A percentile compares a stretch with the other conserved stretches of the same genome.
Conservation (phyloP, 2,329 filamentous ascomycete genomes). For the Penicillium crustosum region DNA sequence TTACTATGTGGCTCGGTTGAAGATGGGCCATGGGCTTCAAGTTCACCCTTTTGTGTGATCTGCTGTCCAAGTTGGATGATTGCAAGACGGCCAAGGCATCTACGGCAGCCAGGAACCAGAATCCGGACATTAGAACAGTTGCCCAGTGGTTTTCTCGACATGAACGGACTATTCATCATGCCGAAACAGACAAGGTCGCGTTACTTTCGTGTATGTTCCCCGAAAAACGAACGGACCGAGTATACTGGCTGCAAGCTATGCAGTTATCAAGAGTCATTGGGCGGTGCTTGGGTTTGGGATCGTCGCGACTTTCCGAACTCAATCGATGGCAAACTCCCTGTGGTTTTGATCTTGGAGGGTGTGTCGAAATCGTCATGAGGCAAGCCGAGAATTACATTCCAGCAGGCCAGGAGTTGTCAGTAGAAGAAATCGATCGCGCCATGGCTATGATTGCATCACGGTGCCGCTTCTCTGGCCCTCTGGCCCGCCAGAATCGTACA, state of each 20-base stretch:
- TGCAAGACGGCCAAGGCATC: conserved; percentile 41
- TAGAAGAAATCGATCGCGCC: conserved; percentile 70
- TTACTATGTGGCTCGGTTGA: not conserved
- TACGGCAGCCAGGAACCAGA: conserved; percentile 28
- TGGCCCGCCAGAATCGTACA: conserved; percentile 49
- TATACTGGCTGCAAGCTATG: conserved; percentile 67
- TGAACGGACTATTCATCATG: conserved; percentile 56
- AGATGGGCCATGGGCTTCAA: conserved; percentile 43
- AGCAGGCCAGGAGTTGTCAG: conserved; percentile 52
- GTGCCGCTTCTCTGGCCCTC: conserved; percentile 68
- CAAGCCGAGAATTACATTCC: conserved; percentile 53
- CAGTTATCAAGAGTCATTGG: conserved; percentile 67
- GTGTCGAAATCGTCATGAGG: conserved; percentile 64
- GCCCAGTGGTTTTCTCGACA: conserved; percentile 69
- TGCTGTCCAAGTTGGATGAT: conserved; percentile 67
- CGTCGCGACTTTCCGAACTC: conserved; percentile 61
- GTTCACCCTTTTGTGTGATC: conserved; percentile 70
- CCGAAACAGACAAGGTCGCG: conserved; percentile 59
- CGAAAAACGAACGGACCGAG: conserved; percentile 71
- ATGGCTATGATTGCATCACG: conserved; percentile 67
- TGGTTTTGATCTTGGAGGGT: conserved; percentile 68
- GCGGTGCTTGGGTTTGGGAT: conserved; percentile 64
- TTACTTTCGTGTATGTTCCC: conserved; percentile 76
- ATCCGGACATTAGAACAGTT: conserved; percentile 50
- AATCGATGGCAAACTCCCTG: conserved; percentile 61